A percentile compares a stretch with the other conserved stretches of the same genome.
Conservation (phyloP, 371 early-diverging fungal genomes). For the Cokeromyces recurvatus region DNA sequence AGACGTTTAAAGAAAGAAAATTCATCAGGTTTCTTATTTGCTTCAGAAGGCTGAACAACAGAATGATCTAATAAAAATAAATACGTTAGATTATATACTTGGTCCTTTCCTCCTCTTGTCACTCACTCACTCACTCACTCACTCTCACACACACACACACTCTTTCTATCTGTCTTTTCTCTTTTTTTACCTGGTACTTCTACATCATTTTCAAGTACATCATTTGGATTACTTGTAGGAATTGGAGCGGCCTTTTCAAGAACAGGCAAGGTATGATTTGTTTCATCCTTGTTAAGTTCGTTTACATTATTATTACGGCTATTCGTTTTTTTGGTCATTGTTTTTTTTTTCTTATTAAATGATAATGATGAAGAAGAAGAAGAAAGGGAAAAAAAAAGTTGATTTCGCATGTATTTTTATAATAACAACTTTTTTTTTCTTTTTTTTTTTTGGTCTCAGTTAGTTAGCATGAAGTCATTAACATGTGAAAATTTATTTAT, state of each 20-base stretch:
- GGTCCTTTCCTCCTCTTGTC: neutral
- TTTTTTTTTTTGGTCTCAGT: too few species aligned
- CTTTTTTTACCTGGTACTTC: constrained; percentile 16
- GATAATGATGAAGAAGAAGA: too few species aligned
- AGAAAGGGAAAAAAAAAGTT: neutral
- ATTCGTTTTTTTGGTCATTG: constrained; percentile 7
- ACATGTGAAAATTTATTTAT: constrained; percentile 16
- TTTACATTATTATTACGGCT: neutral
- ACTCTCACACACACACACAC: too few species aligned
- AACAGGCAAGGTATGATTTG: too few species aligned
- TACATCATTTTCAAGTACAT: constrained; percentile 16
- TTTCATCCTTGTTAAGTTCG: too few species aligned
- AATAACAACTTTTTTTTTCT: neutral
- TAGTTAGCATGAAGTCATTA: neutral
- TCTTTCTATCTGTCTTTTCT: too few species aligned
- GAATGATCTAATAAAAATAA: constrained; percentile 4
- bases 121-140: too few species aligned
- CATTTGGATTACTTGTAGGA: constrained; percentile 14
- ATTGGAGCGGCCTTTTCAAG: neutral
- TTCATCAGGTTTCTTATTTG: constrained; percentile 11
- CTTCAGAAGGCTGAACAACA: constrained; percentile 10
- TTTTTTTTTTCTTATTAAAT: neutral
- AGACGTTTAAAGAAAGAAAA: constrained; percentile 43
- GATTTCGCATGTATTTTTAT: neutral
- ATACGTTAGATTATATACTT: neutral